Evolutionary conservation across 2,329 filamentous ascomycete genomes (phyloP).

Genomic region (Alternaria longipes): DNA sequence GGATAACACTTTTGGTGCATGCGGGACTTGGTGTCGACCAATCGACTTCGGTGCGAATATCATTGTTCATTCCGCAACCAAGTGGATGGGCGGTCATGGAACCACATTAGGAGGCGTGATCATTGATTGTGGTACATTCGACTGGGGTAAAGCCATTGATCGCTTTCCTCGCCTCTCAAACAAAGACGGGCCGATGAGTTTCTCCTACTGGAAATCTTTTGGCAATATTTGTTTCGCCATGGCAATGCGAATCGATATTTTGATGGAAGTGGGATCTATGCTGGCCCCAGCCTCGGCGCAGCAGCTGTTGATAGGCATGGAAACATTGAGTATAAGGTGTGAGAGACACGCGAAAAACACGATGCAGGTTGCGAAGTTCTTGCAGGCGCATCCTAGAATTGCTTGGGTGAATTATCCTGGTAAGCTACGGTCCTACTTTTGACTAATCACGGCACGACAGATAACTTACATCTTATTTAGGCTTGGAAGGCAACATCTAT

Average conservation of each 20-base stretch:
- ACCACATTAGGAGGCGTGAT: constrained; percentile 40
- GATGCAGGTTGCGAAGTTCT: constrained; percentile 32
- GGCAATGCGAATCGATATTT: constrained; percentile 30
- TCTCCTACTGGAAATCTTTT: not conserved
- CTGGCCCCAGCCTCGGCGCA: constrained; percentile 31
- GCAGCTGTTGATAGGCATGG: constrained; percentile 24
- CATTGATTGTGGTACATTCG: constrained; percentile 39
- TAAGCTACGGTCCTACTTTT: not conserved
- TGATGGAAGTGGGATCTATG: constrained; percentile 34
- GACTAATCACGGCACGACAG: not conserved
- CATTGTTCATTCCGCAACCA: constrained; percentile 38
- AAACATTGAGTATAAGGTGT: constrained; percentile 33
- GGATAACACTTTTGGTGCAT: constrained; percentile 41
- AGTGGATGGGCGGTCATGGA: constrained; percentile 45
- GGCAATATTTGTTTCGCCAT: constrained; percentile 1
- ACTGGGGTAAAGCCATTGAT: constrained; percentile 31
- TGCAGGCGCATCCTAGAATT: constrained; percentile 31
- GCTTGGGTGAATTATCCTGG: constrained; percentile 42
- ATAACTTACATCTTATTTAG: not conserved
- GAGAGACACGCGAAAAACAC: constrained; percentile 37
- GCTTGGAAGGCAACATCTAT: constrained; percentile 28
- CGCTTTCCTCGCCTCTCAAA: constrained; percentile 32
- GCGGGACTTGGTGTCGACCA: constrained; percentile 34
- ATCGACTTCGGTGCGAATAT: constrained; percentile 38
- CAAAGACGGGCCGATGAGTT: not conserved